Evolutionary conservation across 2,329 filamentous ascomycete species (phyloP).

Genomic region (Penicillium sclerotiorum): DNA sequence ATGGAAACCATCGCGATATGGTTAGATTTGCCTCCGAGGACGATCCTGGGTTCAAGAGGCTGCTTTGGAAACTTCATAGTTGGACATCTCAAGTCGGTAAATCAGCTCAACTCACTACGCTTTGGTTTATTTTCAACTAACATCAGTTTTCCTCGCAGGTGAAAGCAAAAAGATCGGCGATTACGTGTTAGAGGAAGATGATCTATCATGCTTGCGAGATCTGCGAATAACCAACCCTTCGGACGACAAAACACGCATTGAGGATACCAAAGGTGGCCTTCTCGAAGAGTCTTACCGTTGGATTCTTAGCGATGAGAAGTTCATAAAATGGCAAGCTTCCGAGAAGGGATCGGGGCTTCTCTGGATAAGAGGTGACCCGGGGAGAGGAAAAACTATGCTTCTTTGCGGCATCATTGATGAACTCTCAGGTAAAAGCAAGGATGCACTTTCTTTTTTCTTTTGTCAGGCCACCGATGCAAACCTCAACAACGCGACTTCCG

Average conservation of each 20-base stretch:
- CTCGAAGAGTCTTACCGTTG: neutral
- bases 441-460: constrained; percentile 28
- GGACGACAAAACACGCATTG: constrained; percentile 2
- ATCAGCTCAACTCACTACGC: neutral
- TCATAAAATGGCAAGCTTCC: neutral
- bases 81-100: constrained; percentile 6
- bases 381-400: constrained; percentile 30
- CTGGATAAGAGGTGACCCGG: constrained; percentile 28
- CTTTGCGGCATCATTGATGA: constrained; percentile 5
- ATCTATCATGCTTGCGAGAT: neutral
- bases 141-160: neutral
- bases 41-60: constrained; percentile 2
- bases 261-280: neutral
- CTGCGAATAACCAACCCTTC: constrained; percentile 1
- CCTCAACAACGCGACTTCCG: constrained; percentile 43
- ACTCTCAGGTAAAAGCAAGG: neutral
- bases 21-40: neutral
- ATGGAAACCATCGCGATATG: constrained; percentile 3
- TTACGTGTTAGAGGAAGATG: neutral
- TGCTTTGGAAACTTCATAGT: constrained; percentile 1
- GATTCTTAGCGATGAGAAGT: neutral
- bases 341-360: constrained; percentile 9
- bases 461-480: constrained; percentile 28
- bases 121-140: neutral
- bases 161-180: neutral